Conservation (phyloP, 108 stramenopile species). For the Parmales sp. region DNA sequence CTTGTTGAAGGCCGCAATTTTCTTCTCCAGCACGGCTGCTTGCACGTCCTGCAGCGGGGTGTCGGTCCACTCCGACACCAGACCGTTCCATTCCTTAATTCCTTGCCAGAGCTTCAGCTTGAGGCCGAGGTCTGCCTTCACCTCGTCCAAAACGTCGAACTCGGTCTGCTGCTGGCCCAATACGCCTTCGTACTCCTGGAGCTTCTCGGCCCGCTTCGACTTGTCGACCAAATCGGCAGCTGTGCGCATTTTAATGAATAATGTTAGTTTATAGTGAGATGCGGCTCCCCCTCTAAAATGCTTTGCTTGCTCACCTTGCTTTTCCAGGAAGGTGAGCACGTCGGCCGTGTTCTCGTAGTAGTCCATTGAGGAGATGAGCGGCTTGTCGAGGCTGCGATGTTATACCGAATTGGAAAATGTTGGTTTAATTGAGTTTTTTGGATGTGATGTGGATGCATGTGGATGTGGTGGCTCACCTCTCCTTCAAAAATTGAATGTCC, state of each 20-base stretch:
- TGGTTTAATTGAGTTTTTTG: too few species aligned
- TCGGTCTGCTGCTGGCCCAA: slow-evolving; percentile 37
- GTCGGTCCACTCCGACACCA: slow-evolving; percentile 28
- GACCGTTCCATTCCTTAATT: slow-evolving; percentile 35
- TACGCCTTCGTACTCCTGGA: slow-evolving; percentile 38
- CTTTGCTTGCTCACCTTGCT: slow-evolving; percentile 20
- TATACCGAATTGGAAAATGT: too few species aligned
- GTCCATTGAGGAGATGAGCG: slow-evolving; percentile 24
- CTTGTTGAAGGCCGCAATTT: slow-evolving; percentile 32
- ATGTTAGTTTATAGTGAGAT: too few species aligned
- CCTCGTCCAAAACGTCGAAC: slow-evolving; percentile 45
- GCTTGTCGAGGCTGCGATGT: slow-evolving; percentile 41
- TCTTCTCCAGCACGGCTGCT: slow-evolving; percentile 37
- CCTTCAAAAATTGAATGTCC: slow-evolving; percentile 32
- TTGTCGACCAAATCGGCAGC: too few species aligned
- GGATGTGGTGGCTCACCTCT: too few species aligned
- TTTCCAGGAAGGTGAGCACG: slow-evolving; percentile 29
- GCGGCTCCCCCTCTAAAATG: too few species aligned
- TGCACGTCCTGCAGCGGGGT: slow-evolving; percentile 34
- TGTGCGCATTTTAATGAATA: too few species aligned
- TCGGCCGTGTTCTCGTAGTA: slow-evolving; percentile 21
- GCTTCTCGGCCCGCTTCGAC: slow-evolving; percentile 30
- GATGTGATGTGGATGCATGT: too few species aligned
- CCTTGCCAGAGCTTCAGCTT: slow-evolving; percentile 46
- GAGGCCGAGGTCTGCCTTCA: slow-evolving; percentile 32